Evolutionary conservation across 805 yeast genomes (phyloP), one percentile per base, ranked within the genome.

Genomic region (Saturnispora bothae): DNA sequence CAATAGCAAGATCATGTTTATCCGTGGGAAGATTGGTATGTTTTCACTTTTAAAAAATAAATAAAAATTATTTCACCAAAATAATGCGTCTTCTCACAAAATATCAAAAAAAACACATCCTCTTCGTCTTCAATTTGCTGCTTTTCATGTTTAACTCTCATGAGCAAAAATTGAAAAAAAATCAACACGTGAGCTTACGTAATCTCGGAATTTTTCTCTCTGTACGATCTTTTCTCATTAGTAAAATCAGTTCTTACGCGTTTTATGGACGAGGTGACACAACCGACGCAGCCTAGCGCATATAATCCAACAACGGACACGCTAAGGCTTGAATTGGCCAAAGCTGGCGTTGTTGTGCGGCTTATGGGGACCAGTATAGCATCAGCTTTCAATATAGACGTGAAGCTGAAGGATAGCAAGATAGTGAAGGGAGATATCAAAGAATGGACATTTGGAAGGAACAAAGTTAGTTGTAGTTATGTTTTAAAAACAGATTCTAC

Each of bases 391-490:
- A 54, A 53, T 36, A 50, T 60, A 15, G 65, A 61, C 45, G 55
- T 61, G 32, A 53, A 50, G 29, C 10, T 47, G 21, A 38, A 35
- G 10, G 45, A 44, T 13, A 38, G 45, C 4, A 31, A 35, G 13
- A 4, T 31, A 7, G 22, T 33, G 5, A 39, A 34, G 20, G 16
- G 29, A 18, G 45, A 44, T 13, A 36, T 34, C 19, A 39, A 39
- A 38, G 65, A 61, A 38, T 61, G 65, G 65, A 34, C 50, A 4
- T 60, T 86, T 60, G 97, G 97, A 0, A 69, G 97, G 46, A 75
- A 80, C 43, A 53, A 59, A 2, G 68, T 65, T 28, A 48, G 51
- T 10, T 76, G 81, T 43, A 95, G 83, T 48, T 72, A 80, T 48
- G 63, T 63, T 28, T 61, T 85, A 40, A 75, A 71, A 7, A 61